phyloP scores from a whole-genome alignment of 140 eudicot genomes.

The Ambrosia hybrid region DNA sequence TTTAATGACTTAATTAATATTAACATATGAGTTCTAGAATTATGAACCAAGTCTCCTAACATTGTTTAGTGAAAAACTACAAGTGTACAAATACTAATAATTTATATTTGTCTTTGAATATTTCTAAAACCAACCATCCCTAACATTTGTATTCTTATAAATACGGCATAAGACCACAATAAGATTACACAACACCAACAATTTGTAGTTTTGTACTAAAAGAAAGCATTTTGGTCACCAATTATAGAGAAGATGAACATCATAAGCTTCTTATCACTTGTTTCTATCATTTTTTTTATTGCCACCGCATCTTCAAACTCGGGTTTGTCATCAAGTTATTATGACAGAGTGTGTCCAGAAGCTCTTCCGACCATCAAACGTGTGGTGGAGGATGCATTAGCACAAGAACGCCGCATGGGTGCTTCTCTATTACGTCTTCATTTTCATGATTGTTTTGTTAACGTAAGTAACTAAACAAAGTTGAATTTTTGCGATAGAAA shows the following conservation, averaged over 20 bases:
- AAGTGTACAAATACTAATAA: not conserved
- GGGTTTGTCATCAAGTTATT: no score
- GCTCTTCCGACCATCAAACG: conserved; percentile 23
- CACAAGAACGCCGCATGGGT: conserved; percentile 29
- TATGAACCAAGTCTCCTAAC: no score
- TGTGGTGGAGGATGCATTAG: conserved; percentile 24
- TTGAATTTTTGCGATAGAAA: no score
- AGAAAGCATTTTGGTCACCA: not conserved
- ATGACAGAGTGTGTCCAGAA: no score
- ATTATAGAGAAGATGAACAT: not conserved
- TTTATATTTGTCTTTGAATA: not conserved
- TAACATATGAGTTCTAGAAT: no score
- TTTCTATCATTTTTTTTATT: no score
- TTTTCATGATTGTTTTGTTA: no score
- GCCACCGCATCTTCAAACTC: no score
- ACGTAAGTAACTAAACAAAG: no score
- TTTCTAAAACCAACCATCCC: conserved; percentile 17
- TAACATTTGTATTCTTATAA: conserved; percentile 6
- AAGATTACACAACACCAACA: not conserved
- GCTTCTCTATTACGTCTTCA: no score
- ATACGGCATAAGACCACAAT: not conserved
- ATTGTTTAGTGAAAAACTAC: not conserved
- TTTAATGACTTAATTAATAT: no score
- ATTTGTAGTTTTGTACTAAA: not conserved
- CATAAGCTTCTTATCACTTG: no score